These are phyloP conservation scores for Ceratonia siliqua DNA, from an alignment of 306 rosid genomes.

Conservation along the genomic window DNA sequence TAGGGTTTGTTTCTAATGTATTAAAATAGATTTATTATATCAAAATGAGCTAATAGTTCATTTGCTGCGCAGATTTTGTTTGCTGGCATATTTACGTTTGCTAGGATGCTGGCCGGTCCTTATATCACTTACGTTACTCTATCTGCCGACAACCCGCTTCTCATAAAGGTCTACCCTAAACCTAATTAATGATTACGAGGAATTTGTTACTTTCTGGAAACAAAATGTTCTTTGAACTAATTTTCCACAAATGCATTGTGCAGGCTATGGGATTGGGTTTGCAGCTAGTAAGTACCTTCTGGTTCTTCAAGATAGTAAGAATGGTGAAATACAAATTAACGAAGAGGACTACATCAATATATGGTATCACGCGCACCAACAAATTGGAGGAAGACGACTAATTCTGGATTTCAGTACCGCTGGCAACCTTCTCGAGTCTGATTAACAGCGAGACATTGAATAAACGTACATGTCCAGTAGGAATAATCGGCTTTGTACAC, in stretches of 20 bases:
- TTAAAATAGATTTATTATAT: neutral
- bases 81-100: slow-evolving; percentile 74
- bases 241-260: neutral
- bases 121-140: slow-evolving; percentile 61
- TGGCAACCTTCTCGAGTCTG: neutral
- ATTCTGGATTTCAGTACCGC: neutral
- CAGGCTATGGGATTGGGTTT: slow-evolving; percentile 78
- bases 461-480: neutral
- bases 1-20: neutral
- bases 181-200: neutral
- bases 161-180: slow-evolving; percentile 63
- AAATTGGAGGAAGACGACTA: neutral
- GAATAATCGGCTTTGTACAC: neutral
- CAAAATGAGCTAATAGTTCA: slow-evolving; percentile 3
- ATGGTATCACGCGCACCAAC: slow-evolving; percentile 33
- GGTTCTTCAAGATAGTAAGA: slow-evolving; percentile 88
- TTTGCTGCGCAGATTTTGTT: slow-evolving; percentile 57
- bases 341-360: slow-evolving; percentile 37
- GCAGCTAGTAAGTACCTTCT: slow-evolving; percentile 87
- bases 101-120: slow-evolving; percentile 80
- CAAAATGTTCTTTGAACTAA: neutral
- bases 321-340: slow-evolving; percentile 69
- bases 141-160: slow-evolving; percentile 59
- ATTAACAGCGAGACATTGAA: too few relatives aligned
- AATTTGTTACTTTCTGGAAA: neutral